phyloP scores from a whole-genome alignment of 768 basidiomycete species.

The Leccinum aurantiacum region DNA sequence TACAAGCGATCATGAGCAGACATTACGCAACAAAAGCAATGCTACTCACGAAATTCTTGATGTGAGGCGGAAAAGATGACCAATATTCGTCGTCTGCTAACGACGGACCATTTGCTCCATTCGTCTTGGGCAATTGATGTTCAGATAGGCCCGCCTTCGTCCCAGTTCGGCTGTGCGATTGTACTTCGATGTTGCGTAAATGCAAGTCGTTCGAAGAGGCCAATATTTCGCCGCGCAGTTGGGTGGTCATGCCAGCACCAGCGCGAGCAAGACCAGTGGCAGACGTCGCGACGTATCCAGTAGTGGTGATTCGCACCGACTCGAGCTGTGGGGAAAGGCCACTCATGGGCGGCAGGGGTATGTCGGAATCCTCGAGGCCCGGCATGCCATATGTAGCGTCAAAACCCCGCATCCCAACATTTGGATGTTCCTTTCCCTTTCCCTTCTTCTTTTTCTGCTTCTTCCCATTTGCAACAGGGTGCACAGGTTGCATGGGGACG shows the following conservation, averaged over 20 bases:
- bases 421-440: conserved; percentile 36
- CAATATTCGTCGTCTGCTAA: conserved; percentile 64
- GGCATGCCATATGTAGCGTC: conserved; percentile 27
- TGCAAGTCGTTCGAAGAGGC: conserved; percentile 63
- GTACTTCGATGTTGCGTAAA: conserved; percentile 39
- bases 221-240: conserved; percentile 58
- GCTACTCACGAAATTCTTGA: conserved; percentile 63
- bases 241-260: conserved; percentile 32
- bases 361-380: conserved; percentile 23
- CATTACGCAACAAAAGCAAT: conserved; percentile 24
- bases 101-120: conserved; percentile 21
- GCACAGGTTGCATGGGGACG: conserved; percentile 7
- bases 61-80: conserved; percentile 65
- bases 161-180: conserved; percentile 28
- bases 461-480: conserved; percentile 28
- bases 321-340: conserved; percentile 49
- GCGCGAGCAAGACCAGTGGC: conserved; percentile 33
- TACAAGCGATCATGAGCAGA: conserved; percentile 35
- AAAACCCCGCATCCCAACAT: conserved; percentile 7
- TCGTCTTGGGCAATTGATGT: conserved; percentile 21
- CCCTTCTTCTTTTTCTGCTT: conserved; percentile 49
- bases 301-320: conserved; percentile 48
- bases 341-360: conserved; percentile 24
- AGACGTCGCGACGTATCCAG: conserved; percentile 42
- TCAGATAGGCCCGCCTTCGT: conserved; percentile 24